Base-by-base conservation (phyloP, 768 basidiomycete species). In the Kwoniella botswanensis region DNA sequence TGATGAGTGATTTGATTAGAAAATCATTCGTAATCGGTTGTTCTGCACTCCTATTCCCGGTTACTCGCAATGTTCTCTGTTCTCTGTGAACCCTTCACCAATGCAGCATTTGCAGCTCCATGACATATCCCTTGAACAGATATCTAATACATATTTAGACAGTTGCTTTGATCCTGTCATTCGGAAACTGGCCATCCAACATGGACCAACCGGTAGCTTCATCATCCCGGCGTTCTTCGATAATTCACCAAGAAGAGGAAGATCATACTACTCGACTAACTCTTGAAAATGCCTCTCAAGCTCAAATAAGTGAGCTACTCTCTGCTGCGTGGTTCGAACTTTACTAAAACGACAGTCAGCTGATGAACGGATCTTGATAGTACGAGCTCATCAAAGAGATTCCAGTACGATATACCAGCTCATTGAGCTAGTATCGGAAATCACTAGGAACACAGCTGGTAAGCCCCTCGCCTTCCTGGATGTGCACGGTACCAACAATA, bases 311-410 rank as follows among this genome's bases (percentile, higher is more conserved):
- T 80, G 53, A 68, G 79, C 55, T 21, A 50, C 54, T 55, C 46
- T 59, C 52, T 53, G 56, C 24, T 53, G 56, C 24, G 35, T 35
- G 35, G 6, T 35, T 35, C 35, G 35, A 9, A 3, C 3, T 35
- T 35, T 35, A 35, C 35, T 35, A 35, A 35, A 35, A 35, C 35
- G 35, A 35, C 35, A 35, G 35, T 35, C 35, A 35, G 35, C 35
- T 35, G 6, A 35, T 35, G 6, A 35, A 35, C 35, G 35, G 35
- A 35, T 35, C 7, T 35, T 55, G 4, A 9, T 58, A 84, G 83
- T 84, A 12, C 68, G 81, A 66, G 60, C 83, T 4, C 76, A 82
- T 68, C 83, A 84, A 67, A 26, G 83, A 21, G 83, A 84, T 67
- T 61, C 78, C 10, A 74, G 76, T 11, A 80, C 82, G 35, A 71